phyloP scores from a whole-genome alignment of 1,139 yeast species.

The Magnusiomyces fungicola region DNA sequence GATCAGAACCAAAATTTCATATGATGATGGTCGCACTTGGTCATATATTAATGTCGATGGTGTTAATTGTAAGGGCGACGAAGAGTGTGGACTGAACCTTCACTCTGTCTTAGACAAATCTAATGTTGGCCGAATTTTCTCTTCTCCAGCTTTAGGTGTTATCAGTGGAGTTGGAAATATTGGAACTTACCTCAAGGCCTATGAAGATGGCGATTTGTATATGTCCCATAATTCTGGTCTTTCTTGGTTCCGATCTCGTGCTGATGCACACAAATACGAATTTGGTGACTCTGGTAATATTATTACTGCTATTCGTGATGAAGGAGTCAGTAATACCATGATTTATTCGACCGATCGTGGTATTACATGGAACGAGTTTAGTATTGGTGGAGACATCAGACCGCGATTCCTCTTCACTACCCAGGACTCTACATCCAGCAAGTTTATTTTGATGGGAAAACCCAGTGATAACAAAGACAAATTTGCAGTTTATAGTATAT shows the following conservation, averaged over 20 bases:
- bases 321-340: constrained; percentile 21
- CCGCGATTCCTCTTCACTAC: constrained; percentile 50
- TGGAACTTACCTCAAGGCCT: constrained; percentile 26
- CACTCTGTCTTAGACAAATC: constrained; percentile 43
- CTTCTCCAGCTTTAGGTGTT: constrained; percentile 70
- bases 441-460: constrained; percentile 50
- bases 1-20: constrained; percentile 41
- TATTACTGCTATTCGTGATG: constrained; percentile 51
- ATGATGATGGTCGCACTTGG: constrained; percentile 67
- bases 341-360: constrained; percentile 74
- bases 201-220: constrained; percentile 36
- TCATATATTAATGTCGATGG: constrained; percentile 42
- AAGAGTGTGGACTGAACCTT: constrained; percentile 52
- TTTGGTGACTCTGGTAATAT: constrained; percentile 82
- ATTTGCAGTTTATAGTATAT: constrained; percentile 42
- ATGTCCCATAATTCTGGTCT: constrained; percentile 74
- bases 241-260: constrained; percentile 54
- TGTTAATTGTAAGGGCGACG: constrained; percentile 34
- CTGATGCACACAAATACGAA: constrained; percentile 49
- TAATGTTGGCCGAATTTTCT: constrained; percentile 50
- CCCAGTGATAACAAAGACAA: constrained; percentile 24
- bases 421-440: constrained; percentile 66
- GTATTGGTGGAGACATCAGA: constrained; percentile 42
- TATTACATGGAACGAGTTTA: constrained; percentile 47
- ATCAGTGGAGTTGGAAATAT: constrained; percentile 42